Conservation (phyloP, 192 early-diverging fungal species). For the Coemansia sp. region DNA sequence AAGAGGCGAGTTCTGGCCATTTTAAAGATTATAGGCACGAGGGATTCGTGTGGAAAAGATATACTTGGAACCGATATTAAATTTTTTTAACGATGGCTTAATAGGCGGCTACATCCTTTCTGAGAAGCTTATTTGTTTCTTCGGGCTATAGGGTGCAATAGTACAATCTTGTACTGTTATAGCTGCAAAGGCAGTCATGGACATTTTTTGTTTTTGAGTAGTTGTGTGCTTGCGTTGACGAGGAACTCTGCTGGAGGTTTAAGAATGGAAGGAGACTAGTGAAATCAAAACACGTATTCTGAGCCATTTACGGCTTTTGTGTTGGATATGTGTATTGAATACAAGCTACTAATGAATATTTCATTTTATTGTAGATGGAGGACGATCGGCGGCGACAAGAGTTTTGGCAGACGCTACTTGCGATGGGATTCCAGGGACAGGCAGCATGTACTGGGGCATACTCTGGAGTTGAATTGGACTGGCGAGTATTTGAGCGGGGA, state of each 20-base stretch:
- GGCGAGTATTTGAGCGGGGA: conserved; percentile 57
- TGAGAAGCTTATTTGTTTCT: background rate
- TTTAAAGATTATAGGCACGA: conserved; percentile 2
- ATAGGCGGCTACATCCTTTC: conserved; percentile 18
- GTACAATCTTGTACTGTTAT: background rate
- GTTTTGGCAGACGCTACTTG: conserved; percentile 45
- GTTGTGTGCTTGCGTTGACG: background rate
- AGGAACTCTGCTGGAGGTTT: background rate
- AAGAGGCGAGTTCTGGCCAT: background rate
- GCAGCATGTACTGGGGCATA: conserved; percentile 45
- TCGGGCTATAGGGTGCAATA: background rate
- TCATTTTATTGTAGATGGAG: background rate
- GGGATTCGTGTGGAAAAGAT: background rate
- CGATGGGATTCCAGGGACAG: conserved; percentile 41
- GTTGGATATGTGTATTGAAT: background rate
- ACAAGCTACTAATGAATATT: too few relatives aligned
- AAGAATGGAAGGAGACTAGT: background rate
- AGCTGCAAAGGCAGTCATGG: conserved; percentile 12
- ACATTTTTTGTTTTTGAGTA: background rate
- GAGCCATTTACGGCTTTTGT: background rate
- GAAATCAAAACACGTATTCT: background rate
- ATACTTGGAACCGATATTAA: background rate
- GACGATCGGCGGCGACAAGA: conserved; percentile 19
- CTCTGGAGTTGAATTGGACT: conserved; percentile 51
- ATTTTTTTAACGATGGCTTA: conserved; percentile 8